Percentiles rank a stretch among this genome's conserved stretches.
Evolutionary conservation across 768 basidiomycete species (phyloP).

Genomic region (Plicaturopsis crispa): DNA sequence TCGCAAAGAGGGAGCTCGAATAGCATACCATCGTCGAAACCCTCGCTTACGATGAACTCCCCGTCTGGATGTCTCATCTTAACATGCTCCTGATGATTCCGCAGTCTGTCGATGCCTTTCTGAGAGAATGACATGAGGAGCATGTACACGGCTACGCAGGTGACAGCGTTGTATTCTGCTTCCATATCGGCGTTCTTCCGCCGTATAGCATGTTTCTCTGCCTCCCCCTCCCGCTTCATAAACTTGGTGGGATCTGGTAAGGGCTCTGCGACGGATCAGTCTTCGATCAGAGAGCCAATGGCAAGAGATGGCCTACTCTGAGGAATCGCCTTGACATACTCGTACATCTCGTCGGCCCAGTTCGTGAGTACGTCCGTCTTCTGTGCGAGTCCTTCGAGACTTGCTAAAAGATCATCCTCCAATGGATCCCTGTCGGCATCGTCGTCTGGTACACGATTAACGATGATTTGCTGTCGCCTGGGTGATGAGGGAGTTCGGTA

Average conservation of each 20-base stretch:
- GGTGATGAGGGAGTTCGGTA: slow-evolving; percentile 47
- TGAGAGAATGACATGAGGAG: slow-evolving; percentile 89
- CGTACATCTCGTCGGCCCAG: slow-evolving; percentile 94
- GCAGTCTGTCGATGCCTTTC: slow-evolving; percentile 82
- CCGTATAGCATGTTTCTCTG: slow-evolving; percentile 58
- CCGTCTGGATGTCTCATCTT: slow-evolving; percentile 75
- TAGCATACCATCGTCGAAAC: slow-evolving; percentile 66
- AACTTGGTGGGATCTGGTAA: slow-evolving; percentile 78
- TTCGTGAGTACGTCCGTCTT: slow-evolving; percentile 92
- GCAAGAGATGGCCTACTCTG: slow-evolving; percentile 50
- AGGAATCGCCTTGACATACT: slow-evolving; percentile 77
- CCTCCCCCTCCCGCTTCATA: slow-evolving; percentile 59
- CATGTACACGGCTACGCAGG: slow-evolving; percentile 85
- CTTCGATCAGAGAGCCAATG: slow-evolving; percentile 5
- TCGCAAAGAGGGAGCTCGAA: not conserved
- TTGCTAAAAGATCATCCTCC: slow-evolving; percentile 77
- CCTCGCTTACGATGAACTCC: slow-evolving; percentile 67
- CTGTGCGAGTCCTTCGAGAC: slow-evolving; percentile 86
- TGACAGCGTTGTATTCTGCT: slow-evolving; percentile 77
- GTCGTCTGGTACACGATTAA: slow-evolving; percentile 30
- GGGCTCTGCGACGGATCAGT: slow-evolving; percentile 46
- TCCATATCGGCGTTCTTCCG: slow-evolving; percentile 71
- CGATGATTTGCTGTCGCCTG: slow-evolving; percentile 45
- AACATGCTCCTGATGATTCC: slow-evolving; percentile 73
- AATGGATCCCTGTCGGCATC: slow-evolving; percentile 49